Evolutionary conservation across 371 early-diverging fungal species (phyloP).

Genomic region (Polyrhizophydium stewartii): DNA sequence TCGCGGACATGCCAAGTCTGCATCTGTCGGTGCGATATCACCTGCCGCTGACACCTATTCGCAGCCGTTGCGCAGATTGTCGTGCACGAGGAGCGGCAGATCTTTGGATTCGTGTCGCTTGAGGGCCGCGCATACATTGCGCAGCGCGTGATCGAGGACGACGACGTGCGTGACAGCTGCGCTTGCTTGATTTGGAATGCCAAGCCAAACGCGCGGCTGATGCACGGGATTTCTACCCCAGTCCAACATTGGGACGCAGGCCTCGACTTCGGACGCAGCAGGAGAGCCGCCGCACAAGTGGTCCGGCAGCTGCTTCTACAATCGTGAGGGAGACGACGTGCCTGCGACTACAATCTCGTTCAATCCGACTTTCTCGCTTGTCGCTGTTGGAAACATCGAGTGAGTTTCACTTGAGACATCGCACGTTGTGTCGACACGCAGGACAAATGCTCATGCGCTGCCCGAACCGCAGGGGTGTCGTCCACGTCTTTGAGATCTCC

Average conservation of each 20-base stretch:
- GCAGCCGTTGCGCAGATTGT: slow-evolving; percentile 19
- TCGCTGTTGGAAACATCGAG: slow-evolving; percentile 34
- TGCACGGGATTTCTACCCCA: neutral
- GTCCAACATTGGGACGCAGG: too few relatives aligned
- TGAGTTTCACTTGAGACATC: neutral
- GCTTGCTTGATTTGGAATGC: neutral
- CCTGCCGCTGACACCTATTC: neutral
- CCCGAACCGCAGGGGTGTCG: slow-evolving; percentile 32
- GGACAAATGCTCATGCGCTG: too few relatives aligned
- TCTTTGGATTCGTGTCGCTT: slow-evolving; percentile 30
- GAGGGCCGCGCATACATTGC: slow-evolving; percentile 33
- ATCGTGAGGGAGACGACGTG: slow-evolving; percentile 1
- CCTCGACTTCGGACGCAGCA: neutral
- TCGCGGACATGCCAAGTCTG: too few relatives aligned
- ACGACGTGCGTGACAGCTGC: neutral
- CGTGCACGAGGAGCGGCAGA: slow-evolving; percentile 10
- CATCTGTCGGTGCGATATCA: neutral
- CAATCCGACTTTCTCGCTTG: slow-evolving; percentile 25
- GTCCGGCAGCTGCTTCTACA: slow-evolving; percentile 38
- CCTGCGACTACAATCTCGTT: slow-evolving; percentile 31
- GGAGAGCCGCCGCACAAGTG: slow-evolving; percentile 12
- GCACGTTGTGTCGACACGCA: too few relatives aligned
- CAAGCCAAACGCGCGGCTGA: neutral
- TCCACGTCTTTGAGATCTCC: slow-evolving; percentile 23
- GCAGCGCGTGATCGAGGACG: slow-evolving; percentile 9